Conservation (phyloP, 202 grass and related monocot species). For the Cymbopogon flexuosus region DNA sequence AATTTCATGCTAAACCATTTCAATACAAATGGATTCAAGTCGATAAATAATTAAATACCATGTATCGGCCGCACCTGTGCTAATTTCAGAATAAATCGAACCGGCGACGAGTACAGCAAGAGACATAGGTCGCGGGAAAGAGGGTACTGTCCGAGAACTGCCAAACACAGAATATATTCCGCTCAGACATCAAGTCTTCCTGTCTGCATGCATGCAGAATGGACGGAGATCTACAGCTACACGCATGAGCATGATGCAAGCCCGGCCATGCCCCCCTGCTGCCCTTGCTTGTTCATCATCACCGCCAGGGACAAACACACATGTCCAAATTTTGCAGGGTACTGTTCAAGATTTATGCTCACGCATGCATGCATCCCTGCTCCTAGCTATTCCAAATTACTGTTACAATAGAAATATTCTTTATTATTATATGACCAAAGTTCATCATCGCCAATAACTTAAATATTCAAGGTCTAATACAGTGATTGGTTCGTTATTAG, state of each 20-base stretch:
- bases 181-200: constrained; percentile 11
- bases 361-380: background rate
- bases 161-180: constrained; percentile 43
- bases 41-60: no score
- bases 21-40: no score
- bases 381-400: background rate
- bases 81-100: background rate
- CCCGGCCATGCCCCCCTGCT: background rate
- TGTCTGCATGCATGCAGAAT: constrained; percentile 21
- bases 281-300: constrained; percentile 26
- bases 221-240: constrained; percentile 17
- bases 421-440: background rate
- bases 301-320: constrained; percentile 30
- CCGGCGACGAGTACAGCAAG: background rate
- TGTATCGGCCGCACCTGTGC: no score
- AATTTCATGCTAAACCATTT: no score
- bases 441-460: background rate
- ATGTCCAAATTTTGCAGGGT: constrained; percentile 31
- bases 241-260: background rate
- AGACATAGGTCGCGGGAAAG: background rate
- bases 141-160: background rate
- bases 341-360: background rate
- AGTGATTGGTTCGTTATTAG: background rate
- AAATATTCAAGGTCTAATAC: background rate
- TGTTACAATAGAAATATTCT: no score